Evolutionary conservation across 257 asterid genomes (phyloP).

Genomic region (Coffea eugenioides): DNA sequence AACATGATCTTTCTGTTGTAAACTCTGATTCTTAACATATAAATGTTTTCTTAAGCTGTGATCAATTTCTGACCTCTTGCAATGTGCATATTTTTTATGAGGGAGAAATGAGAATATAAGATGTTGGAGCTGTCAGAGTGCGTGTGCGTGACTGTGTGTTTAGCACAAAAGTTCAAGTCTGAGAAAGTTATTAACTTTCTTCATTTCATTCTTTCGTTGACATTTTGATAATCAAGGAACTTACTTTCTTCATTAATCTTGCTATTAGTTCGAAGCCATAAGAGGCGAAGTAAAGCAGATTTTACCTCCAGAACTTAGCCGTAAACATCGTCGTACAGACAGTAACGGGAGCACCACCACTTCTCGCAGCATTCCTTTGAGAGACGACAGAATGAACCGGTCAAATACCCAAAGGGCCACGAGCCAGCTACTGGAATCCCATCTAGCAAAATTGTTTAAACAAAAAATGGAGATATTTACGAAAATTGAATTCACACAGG

Average conservation of each 20-base stretch:
- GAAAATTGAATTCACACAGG: no score
- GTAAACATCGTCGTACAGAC: conserved; percentile 83
- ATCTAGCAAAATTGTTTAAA: conserved; percentile 81
- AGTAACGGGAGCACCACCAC: no score
- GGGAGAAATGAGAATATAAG: background rate
- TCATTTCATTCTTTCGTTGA: background rate
- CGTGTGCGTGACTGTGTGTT: background rate
- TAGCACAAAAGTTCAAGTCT: background rate
- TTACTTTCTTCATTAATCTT: conserved; percentile 26
- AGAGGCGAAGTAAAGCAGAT: conserved; percentile 64
- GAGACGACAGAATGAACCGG: no score
- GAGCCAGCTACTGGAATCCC: conserved; percentile 97
- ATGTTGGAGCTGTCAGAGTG: background rate
- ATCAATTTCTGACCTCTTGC: background rate
- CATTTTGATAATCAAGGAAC: conserved; percentile 2
- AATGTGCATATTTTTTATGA: background rate
- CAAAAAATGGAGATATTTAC: no score
- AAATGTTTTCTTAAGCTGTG: background rate
- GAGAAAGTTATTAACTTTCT: background rate
- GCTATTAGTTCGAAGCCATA: conserved; percentile 56
- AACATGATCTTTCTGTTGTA: background rate
- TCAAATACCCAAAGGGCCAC: conserved; percentile 86
- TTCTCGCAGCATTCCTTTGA: no score
- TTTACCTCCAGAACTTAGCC: conserved; percentile 67
- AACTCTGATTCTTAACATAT: background rate